Conservation (phyloP, 2,329 filamentous ascomycete species). For the Raffaelea ambrosiae region DNA sequence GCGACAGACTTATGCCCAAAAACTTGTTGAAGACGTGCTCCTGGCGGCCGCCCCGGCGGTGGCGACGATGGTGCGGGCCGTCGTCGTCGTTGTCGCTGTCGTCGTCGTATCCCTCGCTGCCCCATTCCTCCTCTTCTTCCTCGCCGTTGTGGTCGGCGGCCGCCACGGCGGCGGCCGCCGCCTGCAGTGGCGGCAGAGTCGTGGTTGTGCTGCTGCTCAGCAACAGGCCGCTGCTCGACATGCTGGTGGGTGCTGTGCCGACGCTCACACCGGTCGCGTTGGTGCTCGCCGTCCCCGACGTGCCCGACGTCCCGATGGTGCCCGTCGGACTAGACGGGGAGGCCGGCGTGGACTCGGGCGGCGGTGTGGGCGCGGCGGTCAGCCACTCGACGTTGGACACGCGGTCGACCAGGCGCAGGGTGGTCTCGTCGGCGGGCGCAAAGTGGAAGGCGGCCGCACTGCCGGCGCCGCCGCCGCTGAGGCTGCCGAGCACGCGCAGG, state of each 20-base stretch:
- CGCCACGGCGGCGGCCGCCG: too few relatives aligned
- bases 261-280: slow-evolving; percentile 5
- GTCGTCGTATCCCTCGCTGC: too few relatives aligned
- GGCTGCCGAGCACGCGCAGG: slow-evolving; percentile 61
- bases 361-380: slow-evolving; percentile 24
- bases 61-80: too few relatives aligned
- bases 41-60: too few relatives aligned
- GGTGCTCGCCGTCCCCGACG: slow-evolving; percentile 5
- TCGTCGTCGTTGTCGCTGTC: slow-evolving; percentile 13
- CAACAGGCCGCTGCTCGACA: neutral
- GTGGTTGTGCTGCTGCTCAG: slow-evolving; percentile 15
- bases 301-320: slow-evolving; percentile 1
- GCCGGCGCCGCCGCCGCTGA: slow-evolving; percentile 56
- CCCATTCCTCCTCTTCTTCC: neutral
- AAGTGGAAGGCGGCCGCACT: too few relatives aligned
- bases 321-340: slow-evolving; percentile 9
- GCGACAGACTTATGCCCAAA: slow-evolving; percentile 63
- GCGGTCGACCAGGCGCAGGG: slow-evolving; percentile 66
- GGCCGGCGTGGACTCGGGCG: neutral
- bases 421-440: slow-evolving; percentile 72
- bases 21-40: slow-evolving; percentile 44
- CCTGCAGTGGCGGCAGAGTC: neutral
- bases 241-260: neutral
- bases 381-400: slow-evolving; percentile 62
- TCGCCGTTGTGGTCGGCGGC: slow-evolving; percentile 1